phyloP scores from a whole-genome alignment of 2,329 filamentous ascomycete species.

The Ophiostoma novo-ulmi region DNA sequence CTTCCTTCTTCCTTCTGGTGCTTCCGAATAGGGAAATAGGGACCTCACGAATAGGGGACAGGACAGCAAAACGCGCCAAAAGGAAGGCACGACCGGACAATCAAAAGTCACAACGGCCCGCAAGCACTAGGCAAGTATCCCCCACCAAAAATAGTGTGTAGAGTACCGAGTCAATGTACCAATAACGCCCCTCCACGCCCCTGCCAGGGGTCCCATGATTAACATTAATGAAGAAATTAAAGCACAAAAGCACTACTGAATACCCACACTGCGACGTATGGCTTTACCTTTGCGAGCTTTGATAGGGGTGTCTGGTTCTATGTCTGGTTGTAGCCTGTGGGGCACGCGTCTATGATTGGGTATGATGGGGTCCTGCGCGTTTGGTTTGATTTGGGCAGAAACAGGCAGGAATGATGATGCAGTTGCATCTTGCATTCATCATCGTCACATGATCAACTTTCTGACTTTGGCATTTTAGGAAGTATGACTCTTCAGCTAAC shows the following conservation, averaged over 20 bases:
- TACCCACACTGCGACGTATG: neutral
- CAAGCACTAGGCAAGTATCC: slow-evolving; percentile 11
- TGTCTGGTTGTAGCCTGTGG: neutral
- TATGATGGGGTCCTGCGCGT: neutral
- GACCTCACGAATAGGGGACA: slow-evolving; percentile 8
- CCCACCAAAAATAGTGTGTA: neutral
- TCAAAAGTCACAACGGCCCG: slow-evolving; percentile 8
- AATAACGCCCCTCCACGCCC: neutral
- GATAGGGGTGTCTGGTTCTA: neutral
- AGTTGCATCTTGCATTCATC: neutral
- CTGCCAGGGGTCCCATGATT: slow-evolving; percentile 13
- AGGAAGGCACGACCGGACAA: slow-evolving; percentile 9
- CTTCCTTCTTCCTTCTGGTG: slow-evolving; percentile 1
- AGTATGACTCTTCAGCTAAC: neutral
- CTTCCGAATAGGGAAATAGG: neutral
- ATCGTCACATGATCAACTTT: neutral
- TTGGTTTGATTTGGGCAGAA: neutral
- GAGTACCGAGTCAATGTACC: neutral
- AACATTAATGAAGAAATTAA: slow-evolving; percentile 11
- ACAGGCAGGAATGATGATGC: slow-evolving; percentile 10
- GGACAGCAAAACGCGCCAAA: slow-evolving; percentile 14
- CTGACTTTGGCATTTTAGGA: neutral
- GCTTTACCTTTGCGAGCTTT: neutral
- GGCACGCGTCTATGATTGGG: slow-evolving; percentile 10
- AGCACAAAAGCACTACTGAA: neutral